These are phyloP conservation scores for Amanita subjunquillea DNA, from an alignment of 768 basidiomycete species.

Conservation along the genomic window DNA sequence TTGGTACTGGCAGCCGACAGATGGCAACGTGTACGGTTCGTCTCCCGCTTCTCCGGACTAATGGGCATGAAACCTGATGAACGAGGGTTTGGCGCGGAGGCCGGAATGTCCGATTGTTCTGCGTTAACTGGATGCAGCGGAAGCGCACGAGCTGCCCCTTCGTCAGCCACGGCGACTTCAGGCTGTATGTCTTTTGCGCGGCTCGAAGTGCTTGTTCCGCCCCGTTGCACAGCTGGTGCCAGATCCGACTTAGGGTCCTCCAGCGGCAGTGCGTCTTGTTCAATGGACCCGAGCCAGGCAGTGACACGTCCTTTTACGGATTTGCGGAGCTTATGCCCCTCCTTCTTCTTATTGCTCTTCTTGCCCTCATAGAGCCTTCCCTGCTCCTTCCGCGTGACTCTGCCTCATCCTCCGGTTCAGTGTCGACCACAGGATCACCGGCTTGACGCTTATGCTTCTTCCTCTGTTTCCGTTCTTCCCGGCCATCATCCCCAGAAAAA, in stretches of 20 bases:
- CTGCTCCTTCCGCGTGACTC: slow-evolving; percentile 9
- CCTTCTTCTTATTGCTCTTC: slow-evolving; percentile 15
- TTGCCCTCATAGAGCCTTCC: slow-evolving; percentile 16
- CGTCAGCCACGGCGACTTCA: neutral
- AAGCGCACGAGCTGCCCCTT: neutral
- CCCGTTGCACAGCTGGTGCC: neutral
- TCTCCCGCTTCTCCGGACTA: slow-evolving; percentile 37
- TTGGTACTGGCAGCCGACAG: slow-evolving; percentile 1
- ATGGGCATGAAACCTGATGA: slow-evolving; percentile 72
- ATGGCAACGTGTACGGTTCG: slow-evolving; percentile 2
- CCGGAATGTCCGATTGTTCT: slow-evolving; percentile 11
- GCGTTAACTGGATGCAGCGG: neutral
- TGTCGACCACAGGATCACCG: slow-evolving; percentile 8
- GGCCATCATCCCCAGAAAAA: slow-evolving; percentile 3
- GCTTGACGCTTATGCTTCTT: slow-evolving; percentile 12
- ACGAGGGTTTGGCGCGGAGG: slow-evolving; percentile 51
- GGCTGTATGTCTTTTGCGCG: neutral
- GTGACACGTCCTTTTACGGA: slow-evolving; percentile 62
- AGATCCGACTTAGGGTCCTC: slow-evolving; percentile 24
- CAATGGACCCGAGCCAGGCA: slow-evolving; percentile 66
- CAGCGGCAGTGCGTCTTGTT: slow-evolving; percentile 39
- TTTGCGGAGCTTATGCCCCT: slow-evolving; percentile 13
- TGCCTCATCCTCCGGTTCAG: slow-evolving; percentile 10
- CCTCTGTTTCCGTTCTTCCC: slow-evolving; percentile 13
- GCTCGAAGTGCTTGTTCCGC: neutral